Percentiles rank a stretch among this genome's conserved stretches.
These are phyloP conservation scores for Saccharomyces eubayanus DNA, from an alignment of 805 yeast genomes.

Conservation along the genomic window DNA sequence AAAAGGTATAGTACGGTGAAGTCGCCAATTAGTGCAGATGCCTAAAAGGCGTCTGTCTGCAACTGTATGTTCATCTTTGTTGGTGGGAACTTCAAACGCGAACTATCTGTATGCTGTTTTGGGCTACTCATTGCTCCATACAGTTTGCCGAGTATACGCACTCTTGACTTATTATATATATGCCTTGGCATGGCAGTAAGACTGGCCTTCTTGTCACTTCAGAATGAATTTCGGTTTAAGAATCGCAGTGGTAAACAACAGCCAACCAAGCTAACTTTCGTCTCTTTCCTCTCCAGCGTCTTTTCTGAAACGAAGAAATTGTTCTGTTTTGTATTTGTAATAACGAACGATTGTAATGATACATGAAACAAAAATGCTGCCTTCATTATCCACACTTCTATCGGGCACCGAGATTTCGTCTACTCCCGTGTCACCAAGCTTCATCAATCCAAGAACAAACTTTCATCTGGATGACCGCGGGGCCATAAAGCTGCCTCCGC, in stretches of 20 bases:
- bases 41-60: neutral
- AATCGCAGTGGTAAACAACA: neutral
- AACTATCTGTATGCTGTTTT: neutral
- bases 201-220: neutral
- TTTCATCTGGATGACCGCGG: slow-evolving; percentile 23
- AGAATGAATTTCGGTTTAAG: neutral
- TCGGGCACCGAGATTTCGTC: slow-evolving; percentile 7
- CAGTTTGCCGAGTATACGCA: neutral
- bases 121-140: neutral
- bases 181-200: neutral
- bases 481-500: slow-evolving; percentile 26
- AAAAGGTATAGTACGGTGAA: neutral
- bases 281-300: neutral
- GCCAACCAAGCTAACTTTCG: neutral
- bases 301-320: no score
- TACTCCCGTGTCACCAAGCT: slow-evolving; percentile 17
- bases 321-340: neutral
- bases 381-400: slow-evolving; percentile 19
- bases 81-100: neutral
- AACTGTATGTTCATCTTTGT: neutral
- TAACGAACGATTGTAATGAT: neutral
- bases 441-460: slow-evolving; percentile 10
- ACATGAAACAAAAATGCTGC: slow-evolving; percentile 9
- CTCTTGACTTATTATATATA: neutral
- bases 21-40: neutral